phyloP scores from a whole-genome alignment of 441 rosid species.

The Jatropha multifida region DNA sequence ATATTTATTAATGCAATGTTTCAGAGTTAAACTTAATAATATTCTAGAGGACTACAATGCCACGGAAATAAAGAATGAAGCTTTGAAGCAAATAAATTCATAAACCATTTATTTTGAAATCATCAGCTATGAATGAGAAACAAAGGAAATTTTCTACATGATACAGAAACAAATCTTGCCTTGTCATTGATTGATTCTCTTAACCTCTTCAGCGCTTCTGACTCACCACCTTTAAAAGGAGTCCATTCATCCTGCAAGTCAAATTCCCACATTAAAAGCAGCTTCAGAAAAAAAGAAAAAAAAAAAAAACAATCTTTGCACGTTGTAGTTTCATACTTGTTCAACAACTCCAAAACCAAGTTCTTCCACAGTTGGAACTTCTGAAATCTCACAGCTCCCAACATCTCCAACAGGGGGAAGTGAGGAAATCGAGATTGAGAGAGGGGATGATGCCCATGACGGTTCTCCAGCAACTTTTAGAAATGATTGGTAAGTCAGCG shows the following conservation, averaged over 20 bases:
- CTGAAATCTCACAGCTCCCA: conserved; percentile 50
- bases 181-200: conserved; percentile 57
- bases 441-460: conserved; percentile 54
- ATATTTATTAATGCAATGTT: neutral
- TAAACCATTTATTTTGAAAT: neutral
- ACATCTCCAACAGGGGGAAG: conserved; percentile 72
- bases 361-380: conserved; percentile 65
- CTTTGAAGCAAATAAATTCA: neutral
- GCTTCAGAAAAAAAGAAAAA: neutral
- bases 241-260: conserved; percentile 53
- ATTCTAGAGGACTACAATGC: neutral
- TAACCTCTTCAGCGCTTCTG: conserved; percentile 70
- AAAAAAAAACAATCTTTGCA: neutral
- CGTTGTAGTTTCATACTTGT: conserved; percentile 39
- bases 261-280: neutral
- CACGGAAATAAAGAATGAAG: neutral
- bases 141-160: neutral
- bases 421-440: conserved; percentile 46
- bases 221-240: conserved; percentile 92
- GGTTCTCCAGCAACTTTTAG: conserved; percentile 90
- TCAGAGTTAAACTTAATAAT: neutral
- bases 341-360: conserved; percentile 64
- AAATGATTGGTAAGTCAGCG: conserved; percentile 81
- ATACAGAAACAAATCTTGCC: conserved; percentile 35
- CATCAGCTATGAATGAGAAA: neutral